Base-by-base conservation (phyloP, 2,329 filamentous ascomycete species). In the Pseudopithomyces chartarum region DNA sequence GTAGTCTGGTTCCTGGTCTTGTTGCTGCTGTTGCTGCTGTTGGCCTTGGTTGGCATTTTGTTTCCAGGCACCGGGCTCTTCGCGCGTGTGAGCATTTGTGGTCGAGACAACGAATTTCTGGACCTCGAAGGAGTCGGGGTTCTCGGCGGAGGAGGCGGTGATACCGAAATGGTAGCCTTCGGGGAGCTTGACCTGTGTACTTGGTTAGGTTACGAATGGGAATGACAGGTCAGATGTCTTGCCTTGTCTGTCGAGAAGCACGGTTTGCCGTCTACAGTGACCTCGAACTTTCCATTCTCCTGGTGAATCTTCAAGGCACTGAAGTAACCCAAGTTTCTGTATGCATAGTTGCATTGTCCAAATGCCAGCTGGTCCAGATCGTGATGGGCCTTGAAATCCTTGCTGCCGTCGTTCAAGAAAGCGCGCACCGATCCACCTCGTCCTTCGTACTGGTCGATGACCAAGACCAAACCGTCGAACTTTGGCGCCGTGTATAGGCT, bases 121-220 rank as follows among this genome's bases (percentile, higher is more conserved):
- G 63, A 97, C 77, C 77, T 99, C 95, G 69, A 97, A 96, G 5
- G 92, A 96, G 78, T 99, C 95, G 0, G 95, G 92, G 67, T 87
- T 93, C 64, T 98, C 94, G 29, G 91, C 90, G 2, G 91, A 94
- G 15, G 91, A 90, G 40, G 94, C 95, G 12, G 90, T 92, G 65
- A 99, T 80, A 67, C 95, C 95, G 64, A 97, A 91, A 73, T 85
- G 85, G 80, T 98, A 96, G 64, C 91, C 91, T 1, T 83, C 68
- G 2, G 94, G 95, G 22, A 99, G 84, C 59, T 81, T 82, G 68
- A 98, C 84, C 81, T 91, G 47, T 63, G 43, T 5, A 6, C 8
- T 19, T 33, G 15, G 51, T 66, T n/a, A 67, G 55, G 42, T 22
- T 33, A 2, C 3, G 39, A n/a, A 2, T 13, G 8, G 4, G 32